These are phyloP conservation scores for Platanthera guangdongensis DNA, from an alignment of 106 monocot species.

Conservation along the genomic window DNA sequence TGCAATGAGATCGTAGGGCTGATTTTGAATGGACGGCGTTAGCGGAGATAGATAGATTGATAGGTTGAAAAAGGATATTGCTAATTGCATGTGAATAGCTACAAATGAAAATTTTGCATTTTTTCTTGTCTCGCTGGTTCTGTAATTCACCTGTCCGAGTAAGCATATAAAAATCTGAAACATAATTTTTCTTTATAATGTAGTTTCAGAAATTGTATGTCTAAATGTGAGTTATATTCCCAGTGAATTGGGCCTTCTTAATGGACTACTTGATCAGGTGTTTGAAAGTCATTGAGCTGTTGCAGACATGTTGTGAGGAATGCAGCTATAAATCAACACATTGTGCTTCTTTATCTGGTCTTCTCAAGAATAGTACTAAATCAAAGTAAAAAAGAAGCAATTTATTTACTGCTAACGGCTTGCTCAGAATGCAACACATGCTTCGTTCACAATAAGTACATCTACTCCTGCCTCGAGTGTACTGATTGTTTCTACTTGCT, in stretches of 20 bases:
- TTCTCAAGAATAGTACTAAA: conserved; percentile 32
- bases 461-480: not conserved
- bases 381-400: conserved; percentile 21
- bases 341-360: conserved; percentile 76
- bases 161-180: not conserved
- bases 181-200: not conserved
- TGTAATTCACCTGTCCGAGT: not conserved
- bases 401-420: not conserved
- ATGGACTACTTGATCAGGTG: conserved; percentile 45
- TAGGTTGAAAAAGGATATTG: not conserved
- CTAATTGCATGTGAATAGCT: not conserved
- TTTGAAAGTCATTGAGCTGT: conserved; percentile 56
- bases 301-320: conserved; percentile 81
- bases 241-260: not conserved
- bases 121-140: not conserved
- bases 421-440: not conserved
- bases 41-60: no score
- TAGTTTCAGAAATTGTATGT: not conserved
- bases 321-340: conserved; percentile 86
- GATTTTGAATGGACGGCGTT: no score
- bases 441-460: not conserved
- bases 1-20: no score
- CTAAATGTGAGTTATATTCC: not conserved
- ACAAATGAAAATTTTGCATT: not conserved
- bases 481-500: not conserved